These are phyloP conservation scores for Favolaschia claudopus DNA, from an alignment of 768 basidiomycete genomes.

Conservation along the genomic window DNA sequence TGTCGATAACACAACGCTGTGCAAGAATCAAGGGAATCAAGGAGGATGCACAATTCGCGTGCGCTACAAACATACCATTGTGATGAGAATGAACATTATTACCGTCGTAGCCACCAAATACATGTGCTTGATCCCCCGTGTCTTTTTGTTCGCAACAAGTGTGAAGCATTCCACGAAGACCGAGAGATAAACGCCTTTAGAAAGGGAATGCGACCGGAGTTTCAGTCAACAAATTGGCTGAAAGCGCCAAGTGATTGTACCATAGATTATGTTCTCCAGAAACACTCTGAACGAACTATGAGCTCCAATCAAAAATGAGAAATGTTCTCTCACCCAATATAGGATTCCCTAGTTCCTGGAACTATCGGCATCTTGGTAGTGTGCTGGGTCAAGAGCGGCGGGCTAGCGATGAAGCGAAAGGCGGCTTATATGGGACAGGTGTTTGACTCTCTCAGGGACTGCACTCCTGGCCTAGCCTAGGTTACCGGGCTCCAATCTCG, in stretches of 20 bases:
- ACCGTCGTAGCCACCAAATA: not conserved
- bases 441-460: too few species aligned
- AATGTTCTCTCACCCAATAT: not conserved
- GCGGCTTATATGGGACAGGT: too few species aligned
- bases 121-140: not conserved
- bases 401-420: too few species aligned
- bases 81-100: not conserved
- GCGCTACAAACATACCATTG: not conserved
- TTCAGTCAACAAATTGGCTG: not conserved
- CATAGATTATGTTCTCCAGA: not conserved
- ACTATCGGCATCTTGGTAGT: too few species aligned
- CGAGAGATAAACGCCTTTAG: not conserved
- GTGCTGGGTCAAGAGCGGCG: too few species aligned
- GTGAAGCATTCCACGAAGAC: not conserved
- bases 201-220: too few species aligned
- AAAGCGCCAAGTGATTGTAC: not conserved
- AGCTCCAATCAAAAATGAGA: not conserved
- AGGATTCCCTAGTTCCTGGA: not conserved
- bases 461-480: too few species aligned
- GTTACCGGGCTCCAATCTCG: too few species aligned
- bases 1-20: constrained; percentile 6
- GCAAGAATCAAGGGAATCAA: too few species aligned
- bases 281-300: not conserved
- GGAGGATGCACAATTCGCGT: too few species aligned
- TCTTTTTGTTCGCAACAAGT: not conserved